Evolutionary conservation across 2,329 filamentous ascomycete genomes (phyloP), one percentile per base, ranked within the genome.

Genomic region (Xylaria polymorpha): DNA sequence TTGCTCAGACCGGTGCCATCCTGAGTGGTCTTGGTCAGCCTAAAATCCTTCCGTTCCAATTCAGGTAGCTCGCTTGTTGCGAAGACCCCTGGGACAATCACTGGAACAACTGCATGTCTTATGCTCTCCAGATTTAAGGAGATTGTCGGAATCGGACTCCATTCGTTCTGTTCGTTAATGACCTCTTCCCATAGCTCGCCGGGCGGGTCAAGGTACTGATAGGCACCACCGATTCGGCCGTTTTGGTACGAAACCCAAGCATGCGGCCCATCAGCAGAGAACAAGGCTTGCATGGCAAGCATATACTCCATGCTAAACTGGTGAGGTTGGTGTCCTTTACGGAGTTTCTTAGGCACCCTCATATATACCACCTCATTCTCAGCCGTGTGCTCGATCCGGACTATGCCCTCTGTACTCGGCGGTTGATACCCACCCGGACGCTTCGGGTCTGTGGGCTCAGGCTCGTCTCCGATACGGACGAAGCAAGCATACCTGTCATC

Each of bases 291-390:
- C 65, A 77, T 73, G 3, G 71, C 70, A 12, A 61, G 56, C 32
- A 20, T 29, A 56, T 75, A 76, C 25, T 75, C 72, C 5, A 9
- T n/a, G 22, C 51, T 61, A 32, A 73, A 72, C 20, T 76, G 75
- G 22, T 75, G 75, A 29, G 70, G 43, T 51, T 67, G 72, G 37
- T 72, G 66, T 1, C 51, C 53, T 12, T 14, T 0, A 1, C 20
- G 1, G 6, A 74, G 57, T 1, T 29, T 37, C 1, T 9, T 8
- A 7, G 75, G 74, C 1, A 73, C 53, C 41, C 67, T 74, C 75
- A 77, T 77, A 48, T 77, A 77, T 25, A 69, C 66, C 59, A 74
- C 68, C 3, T 70, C 67, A 4, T 53, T 10, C 12, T 20, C 18
- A 4, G 1, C 6, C 6, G 29, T n/a, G 55, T 75, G 66, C 64